A percentile compares a stretch with the other conserved stretches of the same genome.
phyloP scores from a whole-genome alignment of 306 rosid species.

The Delonix regia region DNA sequence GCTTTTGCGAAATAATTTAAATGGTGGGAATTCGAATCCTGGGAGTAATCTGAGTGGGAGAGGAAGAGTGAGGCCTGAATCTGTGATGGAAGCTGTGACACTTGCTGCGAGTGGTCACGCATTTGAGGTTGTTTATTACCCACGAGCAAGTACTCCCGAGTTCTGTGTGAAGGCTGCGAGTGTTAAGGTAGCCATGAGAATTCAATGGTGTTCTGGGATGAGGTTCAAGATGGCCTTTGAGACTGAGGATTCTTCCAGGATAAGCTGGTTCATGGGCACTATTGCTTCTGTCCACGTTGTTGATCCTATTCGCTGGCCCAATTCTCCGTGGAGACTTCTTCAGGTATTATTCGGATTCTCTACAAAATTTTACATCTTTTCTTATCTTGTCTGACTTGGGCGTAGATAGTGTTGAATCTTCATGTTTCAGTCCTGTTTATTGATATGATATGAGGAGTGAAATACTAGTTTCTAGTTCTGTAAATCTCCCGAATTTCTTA shows the following conservation, averaged over 20 bases:
- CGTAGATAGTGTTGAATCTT: background rate
- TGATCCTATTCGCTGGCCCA: conserved; percentile 89
- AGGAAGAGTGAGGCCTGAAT: conserved; percentile 68
- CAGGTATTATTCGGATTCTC: conserved; percentile 56
- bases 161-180: conserved; percentile 76
- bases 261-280: conserved; percentile 98
- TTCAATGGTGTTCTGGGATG: conserved; percentile 90
- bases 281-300: conserved; percentile 75
- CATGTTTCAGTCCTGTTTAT: background rate
- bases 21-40: conserved; percentile 42
- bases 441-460: background rate
- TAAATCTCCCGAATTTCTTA: background rate
- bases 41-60: conserved; percentile 44
- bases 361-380: background rate
- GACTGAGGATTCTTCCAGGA: conserved; percentile 94
- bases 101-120: conserved; percentile 67
- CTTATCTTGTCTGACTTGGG: background rate
- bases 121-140: conserved; percentile 81
- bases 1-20: conserved; percentile 48
- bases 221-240: conserved; percentile 98
- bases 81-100: conserved; percentile 68
- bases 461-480: background rate
- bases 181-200: conserved; percentile 73
- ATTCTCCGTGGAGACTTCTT: conserved; percentile 93
- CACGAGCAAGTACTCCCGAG: conserved; percentile 89